A percentile compares a stretch with the other conserved stretches of the same genome.
phyloP scores from a whole-genome alignment of 2,329 filamentous ascomycete genomes.

The Pestalotiopsis sp. region DNA sequence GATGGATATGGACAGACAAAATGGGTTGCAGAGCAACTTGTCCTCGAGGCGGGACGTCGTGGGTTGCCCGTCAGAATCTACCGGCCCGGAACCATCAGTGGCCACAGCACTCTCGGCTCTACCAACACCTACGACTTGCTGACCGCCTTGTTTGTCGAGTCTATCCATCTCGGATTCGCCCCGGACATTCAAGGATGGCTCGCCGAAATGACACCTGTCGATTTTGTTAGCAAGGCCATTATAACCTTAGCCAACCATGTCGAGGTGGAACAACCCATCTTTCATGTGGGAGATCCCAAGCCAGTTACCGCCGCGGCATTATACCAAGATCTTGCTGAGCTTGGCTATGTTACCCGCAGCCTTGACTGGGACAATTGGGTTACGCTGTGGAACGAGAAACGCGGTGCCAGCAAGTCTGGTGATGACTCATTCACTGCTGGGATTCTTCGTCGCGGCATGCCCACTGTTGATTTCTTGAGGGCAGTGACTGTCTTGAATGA shows the following conservation, averaged over 20 bases:
- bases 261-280: conserved; percentile 64
- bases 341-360: conserved; percentile 71
- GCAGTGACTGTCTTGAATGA: conserved; percentile 77
- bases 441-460: conserved; percentile 81
- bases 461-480: conserved; percentile 69
- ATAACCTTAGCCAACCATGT: conserved; percentile 68
- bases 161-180: conserved; percentile 69
- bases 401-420: conserved; percentile 64
- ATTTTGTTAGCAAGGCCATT: conserved; percentile 78
- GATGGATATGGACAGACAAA: conserved; percentile 82
- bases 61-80: conserved; percentile 73
- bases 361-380: conserved; percentile 77
- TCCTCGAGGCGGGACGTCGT: conserved; percentile 68
- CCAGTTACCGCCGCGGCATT: conserved; percentile 68
- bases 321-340: conserved; percentile 64
- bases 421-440: conserved; percentile 77
- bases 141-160: conserved; percentile 77
- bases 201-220: conserved; percentile 82
- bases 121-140: conserved; percentile 80
- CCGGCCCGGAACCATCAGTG: conserved; percentile 76
- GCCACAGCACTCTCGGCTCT: conserved; percentile 74
- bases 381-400: conserved; percentile 70
- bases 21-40: conserved; percentile 79
- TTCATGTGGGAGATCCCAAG: conserved; percentile 74
- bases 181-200: conserved; percentile 76